Conservation (phyloP, 225 moss, liverwort and hornwort species). For the Straminergon stramineum region DNA sequence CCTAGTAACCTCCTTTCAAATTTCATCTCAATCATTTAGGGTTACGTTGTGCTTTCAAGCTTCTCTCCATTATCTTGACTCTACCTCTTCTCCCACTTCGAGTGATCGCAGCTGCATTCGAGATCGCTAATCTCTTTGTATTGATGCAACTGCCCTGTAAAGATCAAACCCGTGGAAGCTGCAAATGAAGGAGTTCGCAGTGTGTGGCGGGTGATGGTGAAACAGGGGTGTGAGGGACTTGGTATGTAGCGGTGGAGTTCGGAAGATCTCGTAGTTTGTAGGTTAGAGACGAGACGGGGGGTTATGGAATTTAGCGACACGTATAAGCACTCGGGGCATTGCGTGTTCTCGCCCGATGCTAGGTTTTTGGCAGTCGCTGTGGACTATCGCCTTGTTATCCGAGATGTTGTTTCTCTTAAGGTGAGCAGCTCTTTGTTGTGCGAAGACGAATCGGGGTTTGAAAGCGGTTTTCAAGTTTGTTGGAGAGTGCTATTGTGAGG, state of each 20-base stretch:
- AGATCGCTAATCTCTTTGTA: neutral
- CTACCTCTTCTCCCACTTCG: neutral
- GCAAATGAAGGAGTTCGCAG: neutral
- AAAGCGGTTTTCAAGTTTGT: neutral
- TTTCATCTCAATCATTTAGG: neutral
- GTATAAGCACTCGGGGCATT: slow-evolving; percentile 83
- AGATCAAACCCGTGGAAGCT: neutral
- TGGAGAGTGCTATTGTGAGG: neutral
- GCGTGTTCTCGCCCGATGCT: slow-evolving; percentile 73
- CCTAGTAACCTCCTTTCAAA: slow-evolving; percentile 4
- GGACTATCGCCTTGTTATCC: slow-evolving; percentile 79
- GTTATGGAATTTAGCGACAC: slow-evolving; percentile 95
- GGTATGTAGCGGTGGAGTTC: neutral
- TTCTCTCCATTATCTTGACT: neutral
- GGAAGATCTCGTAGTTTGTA: neutral
- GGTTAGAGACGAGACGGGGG: neutral
- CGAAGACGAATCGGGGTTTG: neutral
- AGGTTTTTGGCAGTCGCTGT: slow-evolving; percentile 73
- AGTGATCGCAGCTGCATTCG: neutral
- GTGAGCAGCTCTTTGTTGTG: slow-evolving; percentile 4
- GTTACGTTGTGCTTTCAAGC: neutral
- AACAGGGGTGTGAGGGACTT: neutral
- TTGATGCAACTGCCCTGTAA: neutral
- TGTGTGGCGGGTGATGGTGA: neutral
- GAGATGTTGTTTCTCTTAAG: slow-evolving; percentile 72